Percentiles rank a stretch among this genome's conserved stretches.
Evolutionary conservation across 495 filamentous ascomycete species (phyloP).

Genomic region (Podospora conica): DNA sequence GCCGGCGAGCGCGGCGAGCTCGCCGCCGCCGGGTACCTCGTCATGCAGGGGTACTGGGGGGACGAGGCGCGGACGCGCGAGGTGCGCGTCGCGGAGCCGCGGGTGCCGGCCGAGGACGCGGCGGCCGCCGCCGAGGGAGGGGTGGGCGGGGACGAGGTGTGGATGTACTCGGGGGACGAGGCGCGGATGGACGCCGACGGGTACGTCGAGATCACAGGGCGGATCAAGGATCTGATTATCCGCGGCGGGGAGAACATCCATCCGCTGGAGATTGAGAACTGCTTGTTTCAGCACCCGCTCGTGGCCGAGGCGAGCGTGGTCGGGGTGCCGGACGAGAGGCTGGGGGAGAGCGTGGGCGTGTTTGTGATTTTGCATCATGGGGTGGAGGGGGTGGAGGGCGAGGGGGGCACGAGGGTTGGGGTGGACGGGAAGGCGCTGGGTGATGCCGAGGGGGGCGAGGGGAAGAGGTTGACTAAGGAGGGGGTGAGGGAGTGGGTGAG

Average conservation of each 20-base stretch:
- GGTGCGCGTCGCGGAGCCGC: constrained; percentile 49
- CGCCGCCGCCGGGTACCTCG: constrained; percentile 74
- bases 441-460: constrained; percentile 5
- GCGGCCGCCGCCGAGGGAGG: background rate
- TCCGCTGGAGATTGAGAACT: constrained; percentile 89
- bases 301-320: constrained; percentile 75
- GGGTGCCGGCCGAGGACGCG: background rate
- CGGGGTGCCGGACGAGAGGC: constrained; percentile 73
- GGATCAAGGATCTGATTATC: constrained; percentile 90
- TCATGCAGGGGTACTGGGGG: constrained; percentile 89
- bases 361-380: constrained; percentile 60
- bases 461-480: constrained; percentile 40
- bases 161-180: constrained; percentile 78
- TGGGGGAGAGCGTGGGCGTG: constrained; percentile 81
- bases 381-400: constrained; percentile 26
- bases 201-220: constrained; percentile 55
- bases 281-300: constrained; percentile 62
- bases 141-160: constrained; percentile 39
- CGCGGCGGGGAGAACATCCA: constrained; percentile 94
- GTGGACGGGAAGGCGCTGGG: background rate
- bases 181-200: constrained; percentile 74
- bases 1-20: constrained; percentile 70
- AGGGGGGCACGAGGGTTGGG: constrained; percentile 7
- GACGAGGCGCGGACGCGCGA: constrained; percentile 63
- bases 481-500: constrained; percentile 68